Evolutionary conservation across 2,329 filamentous ascomycete genomes (phyloP), one percentile per base, ranked within the genome.

Genomic region (Aquanectria penicillioides): DNA sequence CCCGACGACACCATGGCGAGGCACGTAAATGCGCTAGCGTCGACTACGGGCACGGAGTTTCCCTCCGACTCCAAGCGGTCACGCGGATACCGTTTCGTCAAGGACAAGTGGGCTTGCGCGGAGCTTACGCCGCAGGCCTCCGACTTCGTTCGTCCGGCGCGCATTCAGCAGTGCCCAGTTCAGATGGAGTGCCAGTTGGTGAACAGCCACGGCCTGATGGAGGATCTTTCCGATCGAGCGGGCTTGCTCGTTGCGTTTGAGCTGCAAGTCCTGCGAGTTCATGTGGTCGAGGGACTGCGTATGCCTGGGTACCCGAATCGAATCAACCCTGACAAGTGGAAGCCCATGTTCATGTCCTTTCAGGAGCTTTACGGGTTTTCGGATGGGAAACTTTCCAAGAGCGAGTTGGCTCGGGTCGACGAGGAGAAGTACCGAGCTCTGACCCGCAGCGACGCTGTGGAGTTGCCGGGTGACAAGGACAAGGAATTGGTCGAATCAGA

Each of bases 321-420:
- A 4, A 68, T 81, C 47, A 77, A 81, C 57, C 71, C 78, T 2
- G 76, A 80, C 57, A 71, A 68, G 40, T 81, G 78, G 78, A 68
- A 70, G 48, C 78, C 79, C 3, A 67, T 81, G 66, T 77, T 81
- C 37, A 80, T 79, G 77, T 73, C 64, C 41, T 81, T 81, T 56
- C 77, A 78, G 62, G 71, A 81, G 52, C 65, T 80, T 7, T 80
- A 80, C 59, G 79, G 77, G 0, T 64, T 76, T 57, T 64, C 52
- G n/a, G 22, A 11, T 5, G 33, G 17, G n/a, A 49, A 37, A 17
- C 5, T 29, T 13, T 31, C 13, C 10, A 5, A 18, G n/a, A 28
- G 31, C 15, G 29, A 22, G 8, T 20, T 49, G 22, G 46, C 33
- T 10, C n/a, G 37, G 29, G 33, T 49, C 6, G 18, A 49, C 12